A percentile compares a stretch with the other conserved stretches of the same genome.
These are phyloP conservation scores for Aspergillus hancockii DNA, from an alignment of 495 filamentous ascomycete genomes.

Conservation along the genomic window DNA sequence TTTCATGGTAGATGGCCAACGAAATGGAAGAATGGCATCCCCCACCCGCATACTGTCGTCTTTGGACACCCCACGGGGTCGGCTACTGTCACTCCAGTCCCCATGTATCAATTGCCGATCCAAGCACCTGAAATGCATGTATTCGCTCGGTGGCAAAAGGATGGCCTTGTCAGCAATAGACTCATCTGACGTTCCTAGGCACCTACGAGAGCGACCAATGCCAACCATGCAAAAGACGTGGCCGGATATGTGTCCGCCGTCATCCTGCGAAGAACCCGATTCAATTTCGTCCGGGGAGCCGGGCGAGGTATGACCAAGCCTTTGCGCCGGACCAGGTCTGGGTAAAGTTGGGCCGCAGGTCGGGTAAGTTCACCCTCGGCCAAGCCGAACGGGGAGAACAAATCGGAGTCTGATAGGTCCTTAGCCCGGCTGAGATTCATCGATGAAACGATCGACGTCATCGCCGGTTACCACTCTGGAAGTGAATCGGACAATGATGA, in stretches of 20 bases:
- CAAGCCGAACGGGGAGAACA: not conserved
- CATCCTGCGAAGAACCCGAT: not conserved
- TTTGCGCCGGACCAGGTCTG: not conserved
- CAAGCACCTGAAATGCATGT: not conserved
- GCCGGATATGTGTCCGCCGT: not conserved
- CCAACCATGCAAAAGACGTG: not conserved
- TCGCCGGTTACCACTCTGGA: not conserved
- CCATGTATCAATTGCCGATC: conserved; percentile 2
- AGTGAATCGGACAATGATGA: not conserved
- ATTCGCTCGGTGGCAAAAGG: not conserved
- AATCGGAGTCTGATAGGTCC: not conserved
- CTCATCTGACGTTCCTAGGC: not conserved
- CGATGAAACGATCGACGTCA: conserved; percentile 6
- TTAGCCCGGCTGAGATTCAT: not conserved
- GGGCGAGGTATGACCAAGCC: conserved; percentile 1
- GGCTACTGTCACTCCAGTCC: not conserved
- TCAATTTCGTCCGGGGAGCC: not conserved
- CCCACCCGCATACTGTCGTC: not conserved
- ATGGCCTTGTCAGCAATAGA: not conserved
- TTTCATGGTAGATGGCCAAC: not conserved
- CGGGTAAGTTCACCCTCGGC: not conserved
- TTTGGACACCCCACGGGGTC: not conserved
- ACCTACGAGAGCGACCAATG: not conserved
- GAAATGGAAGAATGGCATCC: not conserved
- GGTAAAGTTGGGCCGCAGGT: not conserved